These are phyloP conservation scores for Phlebiopsis gigantea DNA, from an alignment of 768 basidiomycete species.

Conservation along the genomic window DNA sequence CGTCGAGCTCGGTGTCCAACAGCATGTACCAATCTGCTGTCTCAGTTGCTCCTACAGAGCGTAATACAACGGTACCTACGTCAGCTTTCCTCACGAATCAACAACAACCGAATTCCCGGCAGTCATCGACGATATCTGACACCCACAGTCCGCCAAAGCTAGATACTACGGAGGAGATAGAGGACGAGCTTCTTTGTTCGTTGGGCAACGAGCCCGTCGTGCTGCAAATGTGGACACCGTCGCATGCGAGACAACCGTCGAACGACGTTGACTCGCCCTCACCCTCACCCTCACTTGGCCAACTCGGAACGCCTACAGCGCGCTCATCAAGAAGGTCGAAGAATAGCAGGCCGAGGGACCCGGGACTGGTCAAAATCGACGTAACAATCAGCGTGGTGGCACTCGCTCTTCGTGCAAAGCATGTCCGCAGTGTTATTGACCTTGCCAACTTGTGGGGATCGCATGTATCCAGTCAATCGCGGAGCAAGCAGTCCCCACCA, in stretches of 20 bases:
- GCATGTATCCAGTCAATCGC: conserved; percentile 2
- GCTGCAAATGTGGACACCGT: conserved; percentile 47
- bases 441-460: conserved; percentile 18
- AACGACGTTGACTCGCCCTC: neutral
- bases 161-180: conserved; percentile 17
- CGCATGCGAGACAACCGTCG: conserved; percentile 17
- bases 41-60: conserved; percentile 27
- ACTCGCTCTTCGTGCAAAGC: conserved; percentile 50
- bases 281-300: neutral
- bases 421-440: conserved; percentile 46
- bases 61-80: neutral
- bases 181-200: conserved; percentile 50
- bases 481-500: neutral
- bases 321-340: neutral
- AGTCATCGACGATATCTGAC: neutral
- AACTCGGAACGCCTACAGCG: neutral
- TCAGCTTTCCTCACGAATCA: too few relatives aligned
- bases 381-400: conserved; percentile 47
- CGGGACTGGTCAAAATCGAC: conserved; percentile 25
- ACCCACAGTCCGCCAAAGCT: too few relatives aligned
- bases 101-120: too few relatives aligned
- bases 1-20: conserved; percentile 41
- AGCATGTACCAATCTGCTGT: conserved; percentile 80
- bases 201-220: conserved; percentile 60
- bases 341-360: neutral